phyloP scores from a whole-genome alignment of 139 green algal species.

The Chlamydomonas eustigma region DNA sequence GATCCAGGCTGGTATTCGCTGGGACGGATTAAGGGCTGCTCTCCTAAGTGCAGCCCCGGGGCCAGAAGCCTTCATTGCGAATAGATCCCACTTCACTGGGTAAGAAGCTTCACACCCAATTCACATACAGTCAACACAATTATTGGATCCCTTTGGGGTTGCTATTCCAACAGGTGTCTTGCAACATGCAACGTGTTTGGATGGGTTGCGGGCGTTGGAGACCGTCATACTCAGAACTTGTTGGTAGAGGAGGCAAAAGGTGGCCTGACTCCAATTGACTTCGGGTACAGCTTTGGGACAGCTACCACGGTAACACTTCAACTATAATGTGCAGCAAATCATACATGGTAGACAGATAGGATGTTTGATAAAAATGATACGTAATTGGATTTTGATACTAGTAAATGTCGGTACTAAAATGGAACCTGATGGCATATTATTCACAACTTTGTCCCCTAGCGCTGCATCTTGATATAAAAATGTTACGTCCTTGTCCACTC shows the following conservation, averaged over 20 bases:
- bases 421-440: too few relatives aligned
- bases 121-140: too few relatives aligned
- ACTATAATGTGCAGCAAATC: too few relatives aligned
- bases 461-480: too few relatives aligned
- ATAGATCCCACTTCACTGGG: neutral
- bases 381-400: too few relatives aligned
- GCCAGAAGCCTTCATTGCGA: neutral
- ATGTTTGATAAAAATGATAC: too few relatives aligned
- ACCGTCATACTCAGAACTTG: conserved; percentile 70
- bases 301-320: conserved; percentile 47
- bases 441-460: too few relatives aligned
- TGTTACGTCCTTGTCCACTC: too few relatives aligned
- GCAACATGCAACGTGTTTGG: conserved; percentile 27
- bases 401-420: too few relatives aligned
- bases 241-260: conserved; percentile 53
- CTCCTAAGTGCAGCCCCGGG: neutral
- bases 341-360: too few relatives aligned
- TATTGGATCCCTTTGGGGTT: conserved; percentile 1
- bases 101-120: too few relatives aligned
- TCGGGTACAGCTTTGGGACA: conserved; percentile 75
- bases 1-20: neutral
- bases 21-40: neutral
- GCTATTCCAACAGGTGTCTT: neutral
- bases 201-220: conserved; percentile 61
- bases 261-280: conserved; percentile 66